phyloP scores from a whole-genome alignment of 2,329 filamentous ascomycete genomes.

The Aspergillus proliferans region DNA sequence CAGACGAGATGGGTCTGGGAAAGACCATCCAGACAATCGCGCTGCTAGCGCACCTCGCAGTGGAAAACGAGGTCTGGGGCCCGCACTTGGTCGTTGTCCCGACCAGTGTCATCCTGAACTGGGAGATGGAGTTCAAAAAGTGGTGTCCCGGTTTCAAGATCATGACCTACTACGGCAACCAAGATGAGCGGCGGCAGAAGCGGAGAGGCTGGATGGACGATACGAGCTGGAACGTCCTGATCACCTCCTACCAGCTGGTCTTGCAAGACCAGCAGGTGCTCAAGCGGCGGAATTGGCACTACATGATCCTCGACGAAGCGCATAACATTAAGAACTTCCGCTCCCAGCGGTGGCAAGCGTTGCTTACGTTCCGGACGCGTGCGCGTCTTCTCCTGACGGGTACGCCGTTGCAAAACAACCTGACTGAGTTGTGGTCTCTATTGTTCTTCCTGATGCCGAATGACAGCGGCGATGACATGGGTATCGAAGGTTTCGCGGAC shows the following conservation, averaged over 20 bases:
- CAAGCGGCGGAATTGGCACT: conserved; percentile 89
- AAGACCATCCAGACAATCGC: conserved; percentile 99
- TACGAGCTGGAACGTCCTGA: conserved; percentile 92
- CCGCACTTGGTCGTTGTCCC: conserved; percentile 94
- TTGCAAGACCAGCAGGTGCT: conserved; percentile 91
- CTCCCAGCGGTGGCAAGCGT: conserved; percentile 90
- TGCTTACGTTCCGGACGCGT: conserved; percentile 87
- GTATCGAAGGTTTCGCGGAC: conserved; percentile 84
- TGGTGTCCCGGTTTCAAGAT: conserved; percentile 97
- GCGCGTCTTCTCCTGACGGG: conserved; percentile 83
- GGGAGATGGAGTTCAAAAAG: conserved; percentile 99
- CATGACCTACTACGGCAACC: conserved; percentile 89
- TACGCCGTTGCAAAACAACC: conserved; percentile 92
- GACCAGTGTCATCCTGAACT: conserved; percentile 97
- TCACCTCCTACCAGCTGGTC: conserved; percentile 95
- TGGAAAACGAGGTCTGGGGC: conserved; percentile 86
- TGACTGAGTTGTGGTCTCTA: conserved; percentile 94
- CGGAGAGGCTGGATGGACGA: conserved; percentile 90
- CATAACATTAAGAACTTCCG: conserved; percentile 99
- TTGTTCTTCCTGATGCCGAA: conserved; percentile 95
- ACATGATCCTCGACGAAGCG: conserved; percentile 95
- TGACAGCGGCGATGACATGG: conserved; percentile 58
- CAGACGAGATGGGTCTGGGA: conserved; percentile 96
- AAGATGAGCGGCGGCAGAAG: conserved; percentile 86
- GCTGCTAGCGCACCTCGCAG: conserved; percentile 83